Conservation (phyloP, 441 rosid genomes). For the Daphne laureola region DNA sequence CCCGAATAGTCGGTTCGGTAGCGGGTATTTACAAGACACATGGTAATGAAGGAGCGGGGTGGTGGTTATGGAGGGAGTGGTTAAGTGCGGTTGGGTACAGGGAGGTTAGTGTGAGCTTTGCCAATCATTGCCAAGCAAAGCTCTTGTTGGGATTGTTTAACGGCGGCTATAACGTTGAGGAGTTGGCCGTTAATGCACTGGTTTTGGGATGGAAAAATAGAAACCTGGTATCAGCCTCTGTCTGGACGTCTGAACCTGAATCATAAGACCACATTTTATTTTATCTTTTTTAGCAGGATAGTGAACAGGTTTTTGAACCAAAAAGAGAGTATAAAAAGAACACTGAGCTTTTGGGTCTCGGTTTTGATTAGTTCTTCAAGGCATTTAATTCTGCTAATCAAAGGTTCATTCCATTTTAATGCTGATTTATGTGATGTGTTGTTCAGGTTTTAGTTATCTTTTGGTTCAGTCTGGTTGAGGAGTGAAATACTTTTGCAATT, state of each 20-base stretch:
- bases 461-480: too few species aligned
- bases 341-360: too few species aligned
- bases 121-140: slow-evolving; percentile 76
- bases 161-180: slow-evolving; percentile 62
- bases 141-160: slow-evolving; percentile 56
- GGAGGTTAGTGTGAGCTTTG: slow-evolving; percentile 37
- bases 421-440: too few species aligned
- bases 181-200: slow-evolving; percentile 39
- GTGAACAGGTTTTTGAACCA: too few species aligned
- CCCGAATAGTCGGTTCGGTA: slow-evolving; percentile 42
- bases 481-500: too few species aligned
- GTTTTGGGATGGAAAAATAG: slow-evolving; percentile 71
- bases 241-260: slow-evolving; percentile 40
- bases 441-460: too few species aligned
- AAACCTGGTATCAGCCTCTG: slow-evolving; percentile 56
- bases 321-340: too few species aligned
- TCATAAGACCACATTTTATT: slow-evolving; percentile 9
- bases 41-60: slow-evolving; percentile 19
- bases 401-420: too few species aligned
- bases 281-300: too few species aligned
- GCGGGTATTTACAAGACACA: slow-evolving; percentile 24
- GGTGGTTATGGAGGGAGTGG: slow-evolving; percentile 43
- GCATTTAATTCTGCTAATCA: too few species aligned
- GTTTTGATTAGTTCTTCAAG: too few species aligned
- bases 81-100: slow-evolving; percentile 34